These are phyloP conservation scores for Melaleuca quinquenervia DNA, from an alignment of 345 rosid genomes.

Conservation along the genomic window DNA sequence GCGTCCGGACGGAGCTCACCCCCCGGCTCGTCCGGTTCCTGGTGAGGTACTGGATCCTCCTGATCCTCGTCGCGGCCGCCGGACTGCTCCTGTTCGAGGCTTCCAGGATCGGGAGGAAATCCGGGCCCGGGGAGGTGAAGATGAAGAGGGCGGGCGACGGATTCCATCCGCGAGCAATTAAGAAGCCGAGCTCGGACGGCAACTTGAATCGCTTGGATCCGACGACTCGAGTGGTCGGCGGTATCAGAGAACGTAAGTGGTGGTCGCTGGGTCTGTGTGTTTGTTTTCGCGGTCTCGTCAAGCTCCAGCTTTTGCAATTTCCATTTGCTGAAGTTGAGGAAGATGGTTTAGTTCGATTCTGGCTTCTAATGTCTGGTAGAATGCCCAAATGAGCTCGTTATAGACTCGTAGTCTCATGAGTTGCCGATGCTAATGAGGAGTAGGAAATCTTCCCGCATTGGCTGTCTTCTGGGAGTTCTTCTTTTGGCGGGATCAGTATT, in stretches of 20 bases:
- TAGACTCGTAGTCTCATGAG: no score
- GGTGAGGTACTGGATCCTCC: conserved; percentile 47
- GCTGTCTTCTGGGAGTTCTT: not conserved
- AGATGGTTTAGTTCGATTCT: not conserved
- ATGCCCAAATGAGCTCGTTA: not conserved
- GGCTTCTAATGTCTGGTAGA: not conserved
- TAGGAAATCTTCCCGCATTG: no score
- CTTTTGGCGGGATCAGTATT: not conserved
- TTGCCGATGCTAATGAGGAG: no score
- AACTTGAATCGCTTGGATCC: conserved; percentile 58
- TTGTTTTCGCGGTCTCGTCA: not conserved
- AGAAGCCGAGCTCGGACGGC: conserved; percentile 5
- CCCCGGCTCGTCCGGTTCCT: conserved; percentile 36
- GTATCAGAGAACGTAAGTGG: conserved; percentile 39
- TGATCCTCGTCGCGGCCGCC: conserved; percentile 40
- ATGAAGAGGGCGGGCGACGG: not conserved
- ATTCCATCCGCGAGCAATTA: not conserved
- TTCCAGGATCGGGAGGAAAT: conserved; percentile 36
- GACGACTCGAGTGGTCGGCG: conserved; percentile 25
- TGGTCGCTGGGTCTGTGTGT: not conserved
- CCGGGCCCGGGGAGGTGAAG: conserved; percentile 4
- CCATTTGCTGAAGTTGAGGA: not conserved
- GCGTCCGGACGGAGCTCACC: conserved; percentile 27
- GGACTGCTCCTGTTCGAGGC: conserved; percentile 57
- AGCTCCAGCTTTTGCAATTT: not conserved